phyloP scores from a whole-genome alignment of 768 basidiomycete species.

The Suillus occidentalis region DNA sequence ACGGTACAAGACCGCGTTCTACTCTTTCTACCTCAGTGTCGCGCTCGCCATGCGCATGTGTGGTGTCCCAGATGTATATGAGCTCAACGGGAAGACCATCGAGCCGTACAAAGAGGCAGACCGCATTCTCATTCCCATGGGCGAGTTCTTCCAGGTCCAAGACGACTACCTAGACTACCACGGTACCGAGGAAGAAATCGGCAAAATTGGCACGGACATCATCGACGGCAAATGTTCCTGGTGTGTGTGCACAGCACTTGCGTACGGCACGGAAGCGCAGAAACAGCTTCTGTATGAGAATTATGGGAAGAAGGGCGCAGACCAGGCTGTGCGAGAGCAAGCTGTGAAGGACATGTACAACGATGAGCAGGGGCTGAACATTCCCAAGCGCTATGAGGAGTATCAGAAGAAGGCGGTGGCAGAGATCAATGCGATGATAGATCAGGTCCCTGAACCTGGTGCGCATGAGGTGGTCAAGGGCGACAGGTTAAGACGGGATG shows the following conservation, averaged over 20 bases:
- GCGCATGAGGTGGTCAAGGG: slow-evolving; percentile 40
- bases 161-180: slow-evolving; percentile 97
- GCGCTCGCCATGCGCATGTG: slow-evolving; percentile 88
- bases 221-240: slow-evolving; percentile 99
- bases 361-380: slow-evolving; percentile 58
- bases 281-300: slow-evolving; percentile 60
- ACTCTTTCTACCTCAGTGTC: slow-evolving; percentile 98
- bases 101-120: slow-evolving; percentile 72
- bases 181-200: slow-evolving; percentile 86
- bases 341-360: slow-evolving; percentile 68
- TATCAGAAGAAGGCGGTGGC: slow-evolving; percentile 43
- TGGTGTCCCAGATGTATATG: slow-evolving; percentile 55
- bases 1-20: slow-evolving; percentile 95
- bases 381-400: slow-evolving; percentile 66
- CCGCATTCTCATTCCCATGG: slow-evolving; percentile 85
- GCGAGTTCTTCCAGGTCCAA: slow-evolving; percentile 98
- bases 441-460: slow-evolving; percentile 61
- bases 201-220: slow-evolving; percentile 98
- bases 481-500: slow-evolving; percentile 54
- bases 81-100: slow-evolving; percentile 37
- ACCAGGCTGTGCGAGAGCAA: slow-evolving; percentile 43
- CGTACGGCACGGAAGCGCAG: slow-evolving; percentile 53
- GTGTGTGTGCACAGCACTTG: slow-evolving; percentile 88
- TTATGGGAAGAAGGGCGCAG: slow-evolving; percentile 57
- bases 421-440: slow-evolving; percentile 65